These are phyloP conservation scores for Fusarium temperatum DNA, from an alignment of 2,329 filamentous ascomycete genomes.

Conservation along the genomic window DNA sequence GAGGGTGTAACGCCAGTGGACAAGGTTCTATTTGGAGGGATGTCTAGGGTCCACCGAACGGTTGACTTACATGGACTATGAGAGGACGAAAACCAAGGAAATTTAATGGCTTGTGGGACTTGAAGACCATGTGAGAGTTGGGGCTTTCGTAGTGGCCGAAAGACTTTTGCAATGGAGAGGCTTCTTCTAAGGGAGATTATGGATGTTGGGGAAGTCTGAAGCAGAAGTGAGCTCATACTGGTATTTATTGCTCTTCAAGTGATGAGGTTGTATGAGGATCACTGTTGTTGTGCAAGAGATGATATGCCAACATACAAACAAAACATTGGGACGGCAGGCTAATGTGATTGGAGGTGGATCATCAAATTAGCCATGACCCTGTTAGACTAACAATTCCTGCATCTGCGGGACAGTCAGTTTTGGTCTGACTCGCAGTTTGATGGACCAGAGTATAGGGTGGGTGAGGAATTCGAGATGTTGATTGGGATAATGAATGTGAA, in stretches of 20 bases:
- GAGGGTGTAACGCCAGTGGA: conserved; percentile 43
- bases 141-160: conserved; percentile 12
- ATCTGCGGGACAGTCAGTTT: conserved; percentile 18
- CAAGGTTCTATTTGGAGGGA: conserved; percentile 33
- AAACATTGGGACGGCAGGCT: background rate
- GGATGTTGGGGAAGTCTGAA: background rate
- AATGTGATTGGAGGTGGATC: conserved; percentile 25
- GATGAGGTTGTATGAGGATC: background rate
- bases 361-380: conserved; percentile 35
- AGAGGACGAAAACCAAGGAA: conserved; percentile 35
- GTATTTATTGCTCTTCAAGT: background rate
- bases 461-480: background rate
- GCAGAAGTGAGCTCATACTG: background rate
- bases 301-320: background rate
- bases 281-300: background rate
- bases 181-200: background rate
- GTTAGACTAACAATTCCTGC: conserved; percentile 14
- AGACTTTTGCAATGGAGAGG: background rate
- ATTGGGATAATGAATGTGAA: background rate
- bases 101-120: conserved; percentile 30
- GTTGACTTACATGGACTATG: conserved; percentile 34
- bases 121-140: conserved; percentile 19
- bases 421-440: conserved; percentile 31
- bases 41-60: conserved; percentile 30
- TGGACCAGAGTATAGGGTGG: conserved; percentile 1